Base-by-base conservation (phyloP, 495 filamentous ascomycete species). In the Penicillium cosmopolitanum region DNA sequence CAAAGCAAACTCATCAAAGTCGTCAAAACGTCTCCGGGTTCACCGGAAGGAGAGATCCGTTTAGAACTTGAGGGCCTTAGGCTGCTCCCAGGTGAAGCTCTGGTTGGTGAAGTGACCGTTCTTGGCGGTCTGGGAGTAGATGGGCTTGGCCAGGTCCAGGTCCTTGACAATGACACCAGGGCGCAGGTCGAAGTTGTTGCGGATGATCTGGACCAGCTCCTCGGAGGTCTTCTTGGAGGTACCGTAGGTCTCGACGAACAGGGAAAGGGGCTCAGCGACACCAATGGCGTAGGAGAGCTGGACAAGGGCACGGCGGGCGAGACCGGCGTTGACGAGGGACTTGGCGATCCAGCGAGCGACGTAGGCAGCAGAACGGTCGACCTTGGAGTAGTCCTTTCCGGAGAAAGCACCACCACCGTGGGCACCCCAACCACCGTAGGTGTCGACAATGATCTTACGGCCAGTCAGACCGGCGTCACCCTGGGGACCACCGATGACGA, bases 321-420 rank as follows among this genome's bases (percentile, higher is more conserved):
- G 89, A 66, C 88, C 87, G 69, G 94, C 89, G 67, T 87, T 80
- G 58, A 98, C 91, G 63, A 98, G 84, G 43, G 95, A 98, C 87
- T 98, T 98, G 75, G 95, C 95, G 76, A 98, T 90, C 95, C 95
- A 98, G 67, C 95, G 91, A 68, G 88, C 93, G 64, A 97, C 86
- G 82, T 98, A 98, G 70, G 95, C 95, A 65, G 95, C 95, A 33
- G 94, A 97, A 66, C 95, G 91, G 76, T 98, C 95, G 79, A 98
- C 95, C 85, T 98, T 98, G 81, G 92, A 96, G 90, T 97, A 98
- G 77, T 98, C 95, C 87, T 98, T 98, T 73, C 95, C 95, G 72
- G 95, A 98, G 89, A 98, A 98, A 77, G 95, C 95, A 86, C 95
- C 95, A 82, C 95, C 95, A 85, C 95, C 95, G 84, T 98, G 95